These are phyloP conservation scores for Crithidia sp. DNA, from an alignment of 208 protist species.

Conservation along the genomic window DNA sequence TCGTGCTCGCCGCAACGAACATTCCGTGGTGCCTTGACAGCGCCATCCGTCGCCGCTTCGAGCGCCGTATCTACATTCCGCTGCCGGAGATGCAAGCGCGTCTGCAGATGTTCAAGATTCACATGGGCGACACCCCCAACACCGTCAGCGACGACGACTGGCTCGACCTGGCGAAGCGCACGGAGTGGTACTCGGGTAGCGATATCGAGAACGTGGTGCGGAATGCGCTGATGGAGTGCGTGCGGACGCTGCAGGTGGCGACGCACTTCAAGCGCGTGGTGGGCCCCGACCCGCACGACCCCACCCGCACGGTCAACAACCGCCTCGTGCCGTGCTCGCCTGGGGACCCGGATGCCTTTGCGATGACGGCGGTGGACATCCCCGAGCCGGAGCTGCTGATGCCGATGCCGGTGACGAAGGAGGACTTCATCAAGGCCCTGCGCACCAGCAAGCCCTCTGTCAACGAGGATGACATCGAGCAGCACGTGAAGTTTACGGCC, in stretches of 20 bases:
- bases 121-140: conserved; percentile 95
- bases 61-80: conserved; percentile 94
- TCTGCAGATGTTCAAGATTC: conserved; percentile 96
- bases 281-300: conserved; percentile 80
- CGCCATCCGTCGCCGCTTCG: conserved; percentile 90
- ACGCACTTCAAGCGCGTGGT: conserved; percentile 97
- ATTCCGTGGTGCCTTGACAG: conserved; percentile 92
- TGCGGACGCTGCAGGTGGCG: conserved; percentile 96
- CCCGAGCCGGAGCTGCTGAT: conserved; percentile 90
- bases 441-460: conserved; percentile 91
- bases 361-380: conserved; percentile 95
- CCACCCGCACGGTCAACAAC: conserved; percentile 73
- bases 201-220: conserved; percentile 97
- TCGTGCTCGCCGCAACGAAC: conserved; percentile 94
- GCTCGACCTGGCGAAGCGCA: conserved; percentile 85
- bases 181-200: conserved; percentile 95
- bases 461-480: conserved; percentile 86
- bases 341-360: conserved; percentile 90
- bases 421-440: conserved; percentile 95
- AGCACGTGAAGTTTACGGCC: conserved; percentile 95
- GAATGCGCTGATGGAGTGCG: conserved; percentile 98
- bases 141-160: conserved; percentile 89
- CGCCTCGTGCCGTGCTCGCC: conserved; percentile 94
- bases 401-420: conserved; percentile 87
- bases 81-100: conserved; percentile 88